Conservation (phyloP, 1,284 basidiomycete genomes). For the Malassezia cuniculi region DNA sequence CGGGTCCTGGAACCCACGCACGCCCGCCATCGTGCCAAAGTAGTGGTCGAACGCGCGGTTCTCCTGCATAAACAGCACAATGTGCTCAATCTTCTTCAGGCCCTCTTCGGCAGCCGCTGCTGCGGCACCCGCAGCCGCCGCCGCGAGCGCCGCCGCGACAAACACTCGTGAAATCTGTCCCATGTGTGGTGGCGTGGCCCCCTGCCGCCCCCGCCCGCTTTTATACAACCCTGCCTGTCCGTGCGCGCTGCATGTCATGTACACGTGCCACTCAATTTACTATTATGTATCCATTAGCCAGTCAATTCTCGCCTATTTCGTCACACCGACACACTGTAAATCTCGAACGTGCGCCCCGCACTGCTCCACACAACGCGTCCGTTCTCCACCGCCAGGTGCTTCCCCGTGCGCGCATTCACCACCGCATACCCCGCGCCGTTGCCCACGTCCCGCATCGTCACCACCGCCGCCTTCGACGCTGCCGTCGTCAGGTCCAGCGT, state of each 20-base stretch:
- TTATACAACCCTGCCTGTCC: too few species aligned
- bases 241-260: too few species aligned
- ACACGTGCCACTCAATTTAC: too few species aligned
- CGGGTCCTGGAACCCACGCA: slow-evolving; percentile 35
- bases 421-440: slow-evolving; percentile 16
- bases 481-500: slow-evolving; percentile 1
- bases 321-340: too few species aligned
- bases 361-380: too few species aligned
- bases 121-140: not conserved
- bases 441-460: slow-evolving; percentile 8
- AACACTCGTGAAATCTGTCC: too few species aligned
- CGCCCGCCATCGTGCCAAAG: slow-evolving; percentile 30
- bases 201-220: too few species aligned
- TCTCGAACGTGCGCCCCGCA: too few species aligned
- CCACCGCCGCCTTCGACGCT: slow-evolving; percentile 7
- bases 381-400: slow-evolving; percentile 3
- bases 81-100: slow-evolving; percentile 16
- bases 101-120: not conserved
- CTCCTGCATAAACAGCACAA: slow-evolving; percentile 35
- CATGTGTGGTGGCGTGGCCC: too few species aligned
- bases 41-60: slow-evolving; percentile 41
- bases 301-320: too few species aligned
- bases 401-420: not conserved
- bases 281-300: too few species aligned
- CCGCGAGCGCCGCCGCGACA: too few species aligned